Evolutionary conservation across 2,329 filamentous ascomycete species (phyloP), one percentile per base, ranked within the genome.

Genomic region (Tetracladium maxilliforme): DNA sequence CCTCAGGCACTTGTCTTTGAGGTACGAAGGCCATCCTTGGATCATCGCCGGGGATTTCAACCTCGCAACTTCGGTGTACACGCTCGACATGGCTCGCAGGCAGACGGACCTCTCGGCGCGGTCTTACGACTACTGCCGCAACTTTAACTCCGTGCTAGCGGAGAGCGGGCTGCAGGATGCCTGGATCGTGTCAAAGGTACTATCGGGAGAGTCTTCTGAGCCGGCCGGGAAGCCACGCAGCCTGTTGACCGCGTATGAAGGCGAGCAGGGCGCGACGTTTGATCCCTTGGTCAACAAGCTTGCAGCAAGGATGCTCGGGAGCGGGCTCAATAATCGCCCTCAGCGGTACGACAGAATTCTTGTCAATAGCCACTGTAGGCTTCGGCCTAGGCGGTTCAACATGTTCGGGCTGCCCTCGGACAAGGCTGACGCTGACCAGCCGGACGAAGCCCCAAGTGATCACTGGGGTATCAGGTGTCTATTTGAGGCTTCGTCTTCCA

Each of bases 281-380:
- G 62, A 78, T 36, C 71, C 71, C 1, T 46, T 47, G 3, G 46
- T 47, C 6, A 79, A 79, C 35, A 41, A 45, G 1, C 50, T 74
- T 9, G 70, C 72, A 4, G 56, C 60, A 2, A 49, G 54, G 8
- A 58, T 58, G 4, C 57, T 62, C 2, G 53, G 52, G 4, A 49
- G 41, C 22, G 56, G 57, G 2, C 44, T 52, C 23, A 56, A 65
- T 23, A 60, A 59, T 34, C 54, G 68, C 12, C 70, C 73, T 3
- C 72, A 78, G 38, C 50, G 74, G 23, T 78, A 77, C 31, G 71
- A 78, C 37, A 57, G 72, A 17, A 70, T 79, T 22, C 44, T 76
- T 4, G 44, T 70, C 17, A 62, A 56, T 22, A 47, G 49, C 6
- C 45, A 51, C 10, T 52, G 44, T 4, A 20, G 40, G 3, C 41